phyloP scores from a whole-genome alignment of 345 rosid genomes.

The Euphorbia tirucalli region DNA sequence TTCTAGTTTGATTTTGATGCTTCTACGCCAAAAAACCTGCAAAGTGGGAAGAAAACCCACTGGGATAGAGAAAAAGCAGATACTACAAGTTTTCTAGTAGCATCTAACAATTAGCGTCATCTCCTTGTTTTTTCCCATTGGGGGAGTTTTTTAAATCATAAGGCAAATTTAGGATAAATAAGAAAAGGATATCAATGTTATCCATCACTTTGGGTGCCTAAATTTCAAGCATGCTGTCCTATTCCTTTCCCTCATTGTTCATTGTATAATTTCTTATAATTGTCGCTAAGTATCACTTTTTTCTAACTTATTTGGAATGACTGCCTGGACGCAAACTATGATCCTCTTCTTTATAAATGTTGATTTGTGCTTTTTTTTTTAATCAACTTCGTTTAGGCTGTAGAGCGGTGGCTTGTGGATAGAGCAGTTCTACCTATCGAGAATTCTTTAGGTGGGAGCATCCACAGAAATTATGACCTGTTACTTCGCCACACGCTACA shows the following conservation, averaged over 20 bases:
- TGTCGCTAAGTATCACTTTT: neutral
- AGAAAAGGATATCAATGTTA: neutral
- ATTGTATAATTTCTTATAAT: neutral
- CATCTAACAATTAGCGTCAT: neutral
- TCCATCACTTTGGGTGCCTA: no score
- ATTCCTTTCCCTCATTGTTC: neutral
- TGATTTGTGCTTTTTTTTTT: neutral
- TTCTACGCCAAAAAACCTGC: neutral
- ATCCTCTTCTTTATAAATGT: neutral
- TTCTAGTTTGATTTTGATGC: no score
- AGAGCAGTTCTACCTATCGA: constrained; percentile 95
- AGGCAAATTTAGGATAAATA: neutral
- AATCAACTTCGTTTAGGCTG: constrained; percentile 48
- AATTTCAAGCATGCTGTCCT: neutral
- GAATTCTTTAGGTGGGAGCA: constrained; percentile 98
- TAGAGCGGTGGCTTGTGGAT: constrained; percentile 88
- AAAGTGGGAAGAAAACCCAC: neutral
- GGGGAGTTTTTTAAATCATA: neutral
- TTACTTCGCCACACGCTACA: constrained; percentile 87
- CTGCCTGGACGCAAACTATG: neutral
- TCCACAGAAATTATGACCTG: constrained; percentile 94
- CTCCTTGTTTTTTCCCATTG: neutral
- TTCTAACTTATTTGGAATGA: neutral
- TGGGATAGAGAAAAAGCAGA: neutral
- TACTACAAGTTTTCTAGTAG: neutral